Evolutionary conservation across 2,329 filamentous ascomycete species (phyloP), one percentile per base, ranked within the genome.

Genomic region (Purpureocillium takamizusanense): DNA sequence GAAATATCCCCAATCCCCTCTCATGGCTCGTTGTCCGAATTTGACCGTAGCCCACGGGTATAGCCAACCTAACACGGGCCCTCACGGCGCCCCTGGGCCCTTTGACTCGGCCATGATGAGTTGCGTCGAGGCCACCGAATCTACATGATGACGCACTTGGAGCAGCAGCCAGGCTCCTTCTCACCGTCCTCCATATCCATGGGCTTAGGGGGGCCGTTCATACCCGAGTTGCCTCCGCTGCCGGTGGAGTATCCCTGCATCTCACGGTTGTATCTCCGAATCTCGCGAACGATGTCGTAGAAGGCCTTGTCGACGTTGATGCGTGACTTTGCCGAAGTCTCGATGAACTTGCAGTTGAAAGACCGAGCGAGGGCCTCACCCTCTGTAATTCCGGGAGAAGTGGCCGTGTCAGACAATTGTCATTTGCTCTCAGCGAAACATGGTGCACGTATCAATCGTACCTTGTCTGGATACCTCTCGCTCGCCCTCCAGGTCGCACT

Each of bases 241-340:
- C 74, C 78, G 42, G 81, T 78, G 33, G 82, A 80, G 64, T 94
- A 86, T 43, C 86, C 86, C 44, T 89, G 88, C 81, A 95, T 94
- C 60, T 97, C 90, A 62, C 92, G 90, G 78, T 98, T 97, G 69
- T 94, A 97, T 66, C 87, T 84, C 66, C 92, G 81, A 58, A 98
- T 98, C 63, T 97, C 92, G 60, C 92, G 84, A 42, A 98, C 92
- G 52, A 97, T 89, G 60, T 97, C 89, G 75, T 90, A 97, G 69
- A 98, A 98, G 39, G 90, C 88, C 67, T 94, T 89, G 66, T 98
- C 92, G 55, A 98, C 92, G 60, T 97, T 95, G 71, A 92, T 94
- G 61, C 90, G 83, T 46, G 89, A 94, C 70, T 97, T 98, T 50
- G 92, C 92, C 31, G 92, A 98, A 11, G 92, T 97, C 72, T 98